These are phyloP conservation scores for Eimeria sp. DNA, from an alignment of 169 alveolate genomes.

Conservation along the genomic window DNA sequence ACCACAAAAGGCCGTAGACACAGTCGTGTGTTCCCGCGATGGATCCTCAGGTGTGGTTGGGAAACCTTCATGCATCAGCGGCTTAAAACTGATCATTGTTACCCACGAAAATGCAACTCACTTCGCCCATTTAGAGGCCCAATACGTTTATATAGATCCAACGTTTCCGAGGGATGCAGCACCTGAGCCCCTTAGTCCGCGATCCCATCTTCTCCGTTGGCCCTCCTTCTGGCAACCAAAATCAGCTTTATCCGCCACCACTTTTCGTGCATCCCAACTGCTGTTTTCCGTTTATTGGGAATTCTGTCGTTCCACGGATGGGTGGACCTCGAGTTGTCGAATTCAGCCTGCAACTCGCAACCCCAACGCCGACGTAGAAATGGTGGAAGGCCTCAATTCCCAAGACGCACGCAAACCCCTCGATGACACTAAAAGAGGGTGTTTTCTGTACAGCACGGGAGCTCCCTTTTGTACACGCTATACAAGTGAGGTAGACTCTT, in stretches of 20 bases:
- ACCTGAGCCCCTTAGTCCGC: background rate
- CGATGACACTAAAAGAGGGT: background rate
- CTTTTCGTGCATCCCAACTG: background rate
- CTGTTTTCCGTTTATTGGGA: background rate
- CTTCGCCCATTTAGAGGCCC: background rate
- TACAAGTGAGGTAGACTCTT: background rate
- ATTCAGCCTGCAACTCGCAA: background rate
- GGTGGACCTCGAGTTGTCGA: background rate
- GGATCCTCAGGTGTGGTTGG: background rate
- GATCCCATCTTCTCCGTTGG: background rate
- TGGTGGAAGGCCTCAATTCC: background rate
- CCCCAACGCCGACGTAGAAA: conserved; percentile 9
- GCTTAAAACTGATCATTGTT: background rate
- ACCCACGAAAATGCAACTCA: background rate
- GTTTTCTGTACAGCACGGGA: background rate
- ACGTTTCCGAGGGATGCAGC: background rate
- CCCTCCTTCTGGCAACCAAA: background rate
- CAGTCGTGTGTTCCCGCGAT: conserved; percentile 14
- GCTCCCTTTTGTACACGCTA: background rate
- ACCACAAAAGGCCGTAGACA: background rate
- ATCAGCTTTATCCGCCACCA: background rate
- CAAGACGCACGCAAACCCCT: background rate
- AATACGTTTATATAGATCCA: background rate
- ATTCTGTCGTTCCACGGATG: background rate
- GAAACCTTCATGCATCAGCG: background rate